Percentiles rank a stretch among this genome's conserved stretches.
phyloP scores from a whole-genome alignment of 148 eudicot genomes.

The Vaccinium corymbosum region DNA sequence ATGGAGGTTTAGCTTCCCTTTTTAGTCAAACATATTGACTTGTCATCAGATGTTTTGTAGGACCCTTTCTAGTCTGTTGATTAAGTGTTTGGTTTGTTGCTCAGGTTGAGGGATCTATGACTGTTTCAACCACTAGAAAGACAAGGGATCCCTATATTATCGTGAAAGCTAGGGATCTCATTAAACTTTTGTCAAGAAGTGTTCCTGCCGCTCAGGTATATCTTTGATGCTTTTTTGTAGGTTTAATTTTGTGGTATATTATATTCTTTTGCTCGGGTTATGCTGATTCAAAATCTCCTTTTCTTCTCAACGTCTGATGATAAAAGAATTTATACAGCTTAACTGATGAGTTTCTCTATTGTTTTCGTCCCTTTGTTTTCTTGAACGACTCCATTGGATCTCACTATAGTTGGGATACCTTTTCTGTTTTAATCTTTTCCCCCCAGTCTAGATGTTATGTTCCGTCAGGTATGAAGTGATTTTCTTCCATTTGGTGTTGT shows the following conservation, averaged over 20 bases:
- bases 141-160: constrained; percentile 85
- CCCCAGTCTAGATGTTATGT: not conserved
- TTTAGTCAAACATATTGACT: not conserved
- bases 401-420: not conserved
- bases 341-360: not conserved
- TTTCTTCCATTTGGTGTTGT: not conserved
- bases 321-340: not conserved
- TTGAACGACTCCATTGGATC: not conserved
- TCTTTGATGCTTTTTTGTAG: not conserved
- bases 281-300: not conserved
- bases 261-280: not conserved
- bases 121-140: constrained; percentile 85
- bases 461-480: not conserved
- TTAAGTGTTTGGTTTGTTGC: constrained; percentile 15
- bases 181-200: constrained; percentile 89
- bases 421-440: not conserved
- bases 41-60: not conserved
- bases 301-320: not conserved
- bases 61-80: not conserved
- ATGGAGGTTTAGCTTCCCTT: not conserved
- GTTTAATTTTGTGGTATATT: not conserved
- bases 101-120: constrained; percentile 91
- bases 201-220: constrained; percentile 93
- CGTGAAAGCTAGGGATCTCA: constrained; percentile 82
- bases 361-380: not conserved